Evolutionary conservation across 805 yeast species (phyloP), one percentile per base, ranked within the genome.

Genomic region (Saturnispora zaruensis): DNA sequence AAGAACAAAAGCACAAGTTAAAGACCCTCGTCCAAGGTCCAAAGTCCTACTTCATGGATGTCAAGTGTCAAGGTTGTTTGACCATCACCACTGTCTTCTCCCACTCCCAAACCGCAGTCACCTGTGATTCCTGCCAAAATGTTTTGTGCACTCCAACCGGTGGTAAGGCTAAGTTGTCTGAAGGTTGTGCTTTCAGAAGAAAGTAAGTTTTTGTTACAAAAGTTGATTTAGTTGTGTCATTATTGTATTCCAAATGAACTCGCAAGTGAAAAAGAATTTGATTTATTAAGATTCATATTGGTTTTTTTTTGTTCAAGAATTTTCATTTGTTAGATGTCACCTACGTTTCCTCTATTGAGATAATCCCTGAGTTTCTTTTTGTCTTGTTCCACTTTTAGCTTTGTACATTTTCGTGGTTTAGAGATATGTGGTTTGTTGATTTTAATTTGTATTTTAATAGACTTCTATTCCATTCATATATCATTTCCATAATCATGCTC

Each of bases 41-140:
- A 76, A 87, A 98, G 84, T 90, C 98, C 55, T 93, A 79, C 84
- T 93, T 93, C 86, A 90, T 93, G 96, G 99, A 93, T 72, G 99
- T 93, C 66, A 93, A 91, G 77, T 93, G 99, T 78, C 98, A 95
- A 76, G 98, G 99, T 68, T 93, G 99, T 81, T 81, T 91, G 74
- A 86, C 84, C 84, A 93, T 93, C 80, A 89, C 99, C 76, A 91
- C 97, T 65, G 98, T 93, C 63, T 93, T 93, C 86, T 91, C 98
- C 60, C 99, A 93, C 77, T 98, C 99, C 64, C 99, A 93, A 82
- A 93, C 99, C 67, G 98, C 97, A 68, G 99, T 93, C 69, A 86
- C 96, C 69, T 93, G 99, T 82, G 98, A 95, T 71, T 82, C 95
- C 51, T 93, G 99, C 79, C 84, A 98, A 63, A 88, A 96, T 62